These are phyloP conservation scores for Irpex sp. DNA, from an alignment of 1,284 basidiomycete genomes.

Conservation along the genomic window DNA sequence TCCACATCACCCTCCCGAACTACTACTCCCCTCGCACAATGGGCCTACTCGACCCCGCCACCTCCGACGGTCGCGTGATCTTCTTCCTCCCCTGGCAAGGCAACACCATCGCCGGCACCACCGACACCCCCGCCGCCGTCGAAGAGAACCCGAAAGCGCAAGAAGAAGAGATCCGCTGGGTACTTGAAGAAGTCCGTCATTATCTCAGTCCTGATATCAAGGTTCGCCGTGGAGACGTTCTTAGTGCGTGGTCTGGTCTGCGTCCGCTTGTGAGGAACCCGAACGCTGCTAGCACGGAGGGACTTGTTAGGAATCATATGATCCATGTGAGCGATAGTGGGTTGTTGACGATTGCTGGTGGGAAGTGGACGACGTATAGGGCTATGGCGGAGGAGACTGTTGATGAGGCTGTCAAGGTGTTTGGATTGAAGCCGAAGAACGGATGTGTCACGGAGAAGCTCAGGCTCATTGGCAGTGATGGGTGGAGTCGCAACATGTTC, in stretches of 20 bases:
- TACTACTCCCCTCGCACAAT: conserved; percentile 96
- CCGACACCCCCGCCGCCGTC: conserved; percentile 82
- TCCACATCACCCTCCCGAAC: conserved; percentile 95
- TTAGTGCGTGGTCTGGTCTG: conserved; percentile 93
- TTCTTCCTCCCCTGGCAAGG: conserved; percentile 99
- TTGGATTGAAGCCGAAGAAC: conserved; percentile 53
- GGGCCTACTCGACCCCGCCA: conserved; percentile 94
- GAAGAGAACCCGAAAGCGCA: conserved; percentile 79
- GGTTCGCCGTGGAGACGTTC: conserved; percentile 94
- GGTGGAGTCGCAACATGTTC: conserved; percentile 96
- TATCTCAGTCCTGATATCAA: conserved; percentile 93
- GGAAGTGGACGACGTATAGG: conserved; percentile 98
- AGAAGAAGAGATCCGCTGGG: conserved; percentile 97
- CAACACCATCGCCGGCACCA: conserved; percentile 96
- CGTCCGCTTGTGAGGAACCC: conserved; percentile 90
- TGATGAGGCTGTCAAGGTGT: conserved; percentile 83
- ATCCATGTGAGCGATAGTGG: conserved; percentile 83
- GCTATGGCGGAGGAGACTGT: conserved; percentile 97
- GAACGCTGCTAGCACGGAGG: conserved; percentile 76
- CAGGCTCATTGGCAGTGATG: conserved; percentile 89
- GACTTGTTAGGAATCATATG: conserved; percentile 93
- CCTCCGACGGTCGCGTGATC: conserved; percentile 95
- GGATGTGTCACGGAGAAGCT: conserved; percentile 82
- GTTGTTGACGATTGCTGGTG: conserved; percentile 92
- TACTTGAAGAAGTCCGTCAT: conserved; percentile 87